Evolutionary conservation across 768 basidiomycete genomes (phyloP).

Genomic region (Lentinula edodes): DNA sequence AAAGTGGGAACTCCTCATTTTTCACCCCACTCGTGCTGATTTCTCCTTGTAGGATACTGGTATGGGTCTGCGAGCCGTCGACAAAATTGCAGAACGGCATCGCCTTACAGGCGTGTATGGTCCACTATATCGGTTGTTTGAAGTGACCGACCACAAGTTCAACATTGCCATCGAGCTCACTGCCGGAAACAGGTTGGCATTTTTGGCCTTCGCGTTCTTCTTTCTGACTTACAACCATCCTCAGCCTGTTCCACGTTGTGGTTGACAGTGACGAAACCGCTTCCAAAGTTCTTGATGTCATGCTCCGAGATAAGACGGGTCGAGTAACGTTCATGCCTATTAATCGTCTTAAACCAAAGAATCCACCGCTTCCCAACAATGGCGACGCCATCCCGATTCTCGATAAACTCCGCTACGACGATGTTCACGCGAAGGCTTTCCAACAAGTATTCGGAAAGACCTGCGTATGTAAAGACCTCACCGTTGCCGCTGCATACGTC

Average conservation of each 20-base stretch:
- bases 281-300: conserved; percentile 82
- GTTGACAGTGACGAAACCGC: conserved; percentile 97
- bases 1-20: conserved; percentile 49
- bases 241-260: conserved; percentile 92
- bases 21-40: not conserved
- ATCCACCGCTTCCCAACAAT: conserved; percentile 57
- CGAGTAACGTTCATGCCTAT: conserved; percentile 98
- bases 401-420: conserved; percentile 75
- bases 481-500: conserved; percentile 89
- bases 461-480: conserved; percentile 90
- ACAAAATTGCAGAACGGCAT: conserved; percentile 73
- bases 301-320: conserved; percentile 91
- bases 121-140: conserved; percentile 89
- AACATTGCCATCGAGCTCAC: conserved; percentile 92
- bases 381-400: conserved; percentile 79
- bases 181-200: conserved; percentile 81
- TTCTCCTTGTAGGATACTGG: conserved; percentile 72
- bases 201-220: not conserved
- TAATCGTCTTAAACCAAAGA: conserved; percentile 85
- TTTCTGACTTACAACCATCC: conserved; percentile 1
- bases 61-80: conserved; percentile 79
- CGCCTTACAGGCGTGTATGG: conserved; percentile 85
- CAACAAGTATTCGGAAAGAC: conserved; percentile 98
- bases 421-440: conserved; percentile 72
- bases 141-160: conserved; percentile 82